These are phyloP conservation scores for Aspergillus jensenii DNA, from an alignment of 2,329 filamentous ascomycete species.

Conservation along the genomic window DNA sequence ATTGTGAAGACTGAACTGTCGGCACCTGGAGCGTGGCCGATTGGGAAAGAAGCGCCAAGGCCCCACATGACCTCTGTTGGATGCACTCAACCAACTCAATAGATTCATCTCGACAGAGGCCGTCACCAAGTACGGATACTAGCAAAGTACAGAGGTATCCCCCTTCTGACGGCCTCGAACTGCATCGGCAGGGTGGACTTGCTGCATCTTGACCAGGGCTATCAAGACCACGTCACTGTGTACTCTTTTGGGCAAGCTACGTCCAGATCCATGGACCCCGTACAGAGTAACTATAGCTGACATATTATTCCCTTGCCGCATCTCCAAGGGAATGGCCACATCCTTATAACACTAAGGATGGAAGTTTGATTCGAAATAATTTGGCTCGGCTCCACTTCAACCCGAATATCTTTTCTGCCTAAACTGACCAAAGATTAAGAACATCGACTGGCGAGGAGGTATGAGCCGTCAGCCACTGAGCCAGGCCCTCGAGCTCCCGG, in stretches of 20 bases:
- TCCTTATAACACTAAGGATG: neutral
- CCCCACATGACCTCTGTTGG: neutral
- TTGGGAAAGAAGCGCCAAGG: conserved; percentile 4
- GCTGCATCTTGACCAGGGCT: neutral
- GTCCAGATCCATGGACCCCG: neutral
- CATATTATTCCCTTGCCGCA: neutral
- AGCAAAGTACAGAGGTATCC: neutral
- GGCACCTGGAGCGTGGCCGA: conserved; percentile 1
- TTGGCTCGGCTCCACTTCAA: neutral
- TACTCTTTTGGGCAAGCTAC: conserved; percentile 3
- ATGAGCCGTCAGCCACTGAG: neutral
- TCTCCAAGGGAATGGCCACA: neutral
- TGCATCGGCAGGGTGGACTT: neutral
- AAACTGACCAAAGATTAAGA: neutral
- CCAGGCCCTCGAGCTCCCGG: neutral
- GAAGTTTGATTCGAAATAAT: neutral
- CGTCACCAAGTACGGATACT: no score
- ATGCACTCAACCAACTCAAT: neutral
- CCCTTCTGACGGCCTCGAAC: neutral
- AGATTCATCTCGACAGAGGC: neutral
- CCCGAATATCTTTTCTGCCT: neutral
- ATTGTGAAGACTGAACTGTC: neutral
- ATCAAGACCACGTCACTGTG: conserved; percentile 2
- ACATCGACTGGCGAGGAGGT: neutral
- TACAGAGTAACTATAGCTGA: neutral